Percentiles rank a stretch among this genome's conserved stretches.
Evolutionary conservation across 2,329 filamentous ascomycete species (phyloP).

Genomic region (Trichoderma oligosporum): DNA sequence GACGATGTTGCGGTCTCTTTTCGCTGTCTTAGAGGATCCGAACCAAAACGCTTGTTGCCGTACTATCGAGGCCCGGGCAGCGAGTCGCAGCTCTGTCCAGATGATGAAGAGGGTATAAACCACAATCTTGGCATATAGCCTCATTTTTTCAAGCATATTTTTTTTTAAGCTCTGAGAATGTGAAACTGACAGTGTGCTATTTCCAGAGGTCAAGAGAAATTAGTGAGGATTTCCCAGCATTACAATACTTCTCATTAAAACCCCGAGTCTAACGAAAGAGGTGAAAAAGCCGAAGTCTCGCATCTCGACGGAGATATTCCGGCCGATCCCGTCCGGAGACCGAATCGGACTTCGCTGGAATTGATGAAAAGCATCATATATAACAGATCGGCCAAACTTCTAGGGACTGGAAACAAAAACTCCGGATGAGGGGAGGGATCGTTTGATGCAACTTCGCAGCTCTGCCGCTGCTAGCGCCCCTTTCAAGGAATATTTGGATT

Average conservation of each 20-base stretch:
- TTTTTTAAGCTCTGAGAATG: no score
- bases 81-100: conserved; percentile 24
- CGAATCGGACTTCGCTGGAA: conserved; percentile 4
- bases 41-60: conserved; percentile 14
- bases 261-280: neutral
- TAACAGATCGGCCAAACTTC: no score
- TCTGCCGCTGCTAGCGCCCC: neutral
- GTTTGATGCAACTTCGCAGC: neutral
- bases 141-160: conserved; percentile 30
- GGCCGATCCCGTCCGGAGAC: conserved; percentile 10
- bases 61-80: conserved; percentile 20
- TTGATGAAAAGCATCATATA: no score
- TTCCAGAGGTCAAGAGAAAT: neutral
- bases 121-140: conserved; percentile 31
- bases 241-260: neutral
- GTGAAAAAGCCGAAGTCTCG: conserved; percentile 1
- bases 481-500: conserved; percentile 7
- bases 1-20: conserved; percentile 45
- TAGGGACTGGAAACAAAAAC: neutral
- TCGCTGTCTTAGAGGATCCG: conserved; percentile 20
- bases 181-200: neutral
- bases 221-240: neutral
- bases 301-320: neutral
- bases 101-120: conserved; percentile 27
- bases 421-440: neutral